These are phyloP conservation scores for Xylariaceae sp. DNA, from an alignment of 2,329 filamentous ascomycete genomes.

Conservation along the genomic window DNA sequence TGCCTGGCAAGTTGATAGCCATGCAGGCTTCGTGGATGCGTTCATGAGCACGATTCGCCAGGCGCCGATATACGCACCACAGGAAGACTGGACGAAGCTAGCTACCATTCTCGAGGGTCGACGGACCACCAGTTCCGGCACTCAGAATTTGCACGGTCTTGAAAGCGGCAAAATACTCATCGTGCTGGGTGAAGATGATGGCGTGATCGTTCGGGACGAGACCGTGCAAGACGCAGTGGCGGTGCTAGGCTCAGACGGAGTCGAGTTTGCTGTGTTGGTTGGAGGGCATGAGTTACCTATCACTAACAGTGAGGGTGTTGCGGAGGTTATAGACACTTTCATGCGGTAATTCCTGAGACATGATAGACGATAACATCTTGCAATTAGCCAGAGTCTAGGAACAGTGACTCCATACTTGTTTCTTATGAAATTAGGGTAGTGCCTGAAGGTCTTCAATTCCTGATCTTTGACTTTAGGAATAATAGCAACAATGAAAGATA, in stretches of 20 bases:
- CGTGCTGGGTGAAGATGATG: slow-evolving; percentile 62
- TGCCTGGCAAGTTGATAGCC: slow-evolving; percentile 63
- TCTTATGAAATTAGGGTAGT: too few species aligned
- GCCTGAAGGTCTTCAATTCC: too few species aligned
- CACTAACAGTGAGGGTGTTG: slow-evolving; percentile 55
- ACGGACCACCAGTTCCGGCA: slow-evolving; percentile 11
- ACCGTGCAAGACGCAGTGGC: slow-evolving; percentile 56
- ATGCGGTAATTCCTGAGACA: slow-evolving; percentile 10
- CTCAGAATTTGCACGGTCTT: slow-evolving; percentile 34
- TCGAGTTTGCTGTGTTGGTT: slow-evolving; percentile 53
- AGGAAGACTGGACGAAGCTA: slow-evolving; percentile 58
- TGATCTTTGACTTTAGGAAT: too few species aligned
- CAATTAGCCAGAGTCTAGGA: background rate
- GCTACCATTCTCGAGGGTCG: slow-evolving; percentile 41
- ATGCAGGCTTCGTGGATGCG: slow-evolving; percentile 64
- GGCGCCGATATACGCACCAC: slow-evolving; percentile 64
- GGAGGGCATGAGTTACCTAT: slow-evolving; percentile 70
- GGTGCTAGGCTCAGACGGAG: slow-evolving; percentile 53
- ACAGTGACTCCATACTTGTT: too few species aligned
- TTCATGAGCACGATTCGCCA: slow-evolving; percentile 69
- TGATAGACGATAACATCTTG: background rate
- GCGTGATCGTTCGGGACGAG: slow-evolving; percentile 64
- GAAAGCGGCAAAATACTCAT: slow-evolving; percentile 54
- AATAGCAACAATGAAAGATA: too few species aligned
- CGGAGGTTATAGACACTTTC: slow-evolving; percentile 33